Conservation (phyloP, 257 asterid species). For the Solanum pinnatisectum region DNA sequence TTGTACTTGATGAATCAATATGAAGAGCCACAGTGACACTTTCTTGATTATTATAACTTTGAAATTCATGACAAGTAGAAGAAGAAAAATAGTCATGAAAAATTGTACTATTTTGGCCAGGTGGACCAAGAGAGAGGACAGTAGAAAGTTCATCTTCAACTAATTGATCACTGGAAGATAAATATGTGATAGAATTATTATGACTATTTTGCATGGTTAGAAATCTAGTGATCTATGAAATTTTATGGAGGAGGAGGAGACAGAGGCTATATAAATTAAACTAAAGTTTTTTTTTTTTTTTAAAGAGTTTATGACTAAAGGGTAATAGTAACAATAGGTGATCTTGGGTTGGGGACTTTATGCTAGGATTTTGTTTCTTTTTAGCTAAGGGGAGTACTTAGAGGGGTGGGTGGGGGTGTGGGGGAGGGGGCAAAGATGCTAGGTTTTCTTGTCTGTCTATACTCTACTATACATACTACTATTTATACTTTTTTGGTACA, state of each 20-base stretch:
- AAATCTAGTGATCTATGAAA: not conserved
- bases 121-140: slow-evolving; percentile 69
- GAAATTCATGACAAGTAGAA: not conserved
- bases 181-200: slow-evolving; percentile 17
- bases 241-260: not conserved
- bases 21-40: slow-evolving; percentile 66
- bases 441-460: not conserved
- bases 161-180: slow-evolving; percentile 21
- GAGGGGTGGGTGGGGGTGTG: not conserved
- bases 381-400: not conserved
- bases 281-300: not conserved
- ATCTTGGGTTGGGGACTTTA: slow-evolving; percentile 1
- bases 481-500: not conserved
- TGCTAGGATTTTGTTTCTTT: not conserved
- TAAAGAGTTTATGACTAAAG: slow-evolving; percentile 4
- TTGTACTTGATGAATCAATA: slow-evolving; percentile 27
- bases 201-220: slow-evolving; percentile 37
- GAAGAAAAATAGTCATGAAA: slow-evolving; percentile 15
- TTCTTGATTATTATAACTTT: not conserved
- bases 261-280: slow-evolving; percentile 1
- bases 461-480: not conserved
- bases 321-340: not conserved
- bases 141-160: slow-evolving; percentile 44
- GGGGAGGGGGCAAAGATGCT: not conserved
- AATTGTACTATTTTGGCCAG: slow-evolving; percentile 29